Evolutionary conservation across 2,329 filamentous ascomycete species (phyloP).

Genomic region (Alternaria atra): DNA sequence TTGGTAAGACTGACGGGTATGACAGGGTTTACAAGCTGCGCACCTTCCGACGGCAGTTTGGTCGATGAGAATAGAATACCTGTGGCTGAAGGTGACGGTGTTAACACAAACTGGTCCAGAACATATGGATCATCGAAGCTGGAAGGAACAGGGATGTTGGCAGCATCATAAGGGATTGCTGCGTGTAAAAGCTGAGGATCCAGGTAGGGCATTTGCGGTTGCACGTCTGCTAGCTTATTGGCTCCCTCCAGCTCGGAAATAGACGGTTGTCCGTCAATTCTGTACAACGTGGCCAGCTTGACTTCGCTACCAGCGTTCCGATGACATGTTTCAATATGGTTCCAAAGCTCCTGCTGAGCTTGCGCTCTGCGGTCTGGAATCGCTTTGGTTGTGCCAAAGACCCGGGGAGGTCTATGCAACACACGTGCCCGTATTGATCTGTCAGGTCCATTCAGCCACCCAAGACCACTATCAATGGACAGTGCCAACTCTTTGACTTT

Average conservation of each 20-base stretch:
- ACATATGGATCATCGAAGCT: slow-evolving; percentile 35
- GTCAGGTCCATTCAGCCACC: slow-evolving; percentile 72
- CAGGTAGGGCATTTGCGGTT: slow-evolving; percentile 43
- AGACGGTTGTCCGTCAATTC: slow-evolving; percentile 29
- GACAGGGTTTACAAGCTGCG: slow-evolving; percentile 49
- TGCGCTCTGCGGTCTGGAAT: slow-evolving; percentile 51
- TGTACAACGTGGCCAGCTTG: slow-evolving; percentile 41
- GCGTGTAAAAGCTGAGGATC: slow-evolving; percentile 40
- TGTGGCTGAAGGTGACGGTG: slow-evolving; percentile 20
- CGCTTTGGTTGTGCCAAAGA: slow-evolving; percentile 57
- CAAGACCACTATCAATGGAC: slow-evolving; percentile 72
- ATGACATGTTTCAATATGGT: slow-evolving; percentile 38
- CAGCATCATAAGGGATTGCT: slow-evolving; percentile 32
- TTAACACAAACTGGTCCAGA: slow-evolving; percentile 29
- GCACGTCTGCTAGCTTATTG: slow-evolving; percentile 20
- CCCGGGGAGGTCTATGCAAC: slow-evolving; percentile 52
- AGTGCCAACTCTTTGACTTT: slow-evolving; percentile 70
- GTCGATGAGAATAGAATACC: slow-evolving; percentile 49
- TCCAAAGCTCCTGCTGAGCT: slow-evolving; percentile 51
- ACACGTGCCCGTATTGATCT: slow-evolving; percentile 59
- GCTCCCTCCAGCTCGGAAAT: slow-evolving; percentile 25
- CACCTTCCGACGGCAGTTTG: slow-evolving; percentile 31
- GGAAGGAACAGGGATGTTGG: slow-evolving; percentile 26
- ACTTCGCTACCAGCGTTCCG: slow-evolving; percentile 30
- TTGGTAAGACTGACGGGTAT: slow-evolving; percentile 65